These are phyloP conservation scores for Gautieria morchelliformis DNA, from an alignment of 768 basidiomycete genomes.

Conservation along the genomic window DNA sequence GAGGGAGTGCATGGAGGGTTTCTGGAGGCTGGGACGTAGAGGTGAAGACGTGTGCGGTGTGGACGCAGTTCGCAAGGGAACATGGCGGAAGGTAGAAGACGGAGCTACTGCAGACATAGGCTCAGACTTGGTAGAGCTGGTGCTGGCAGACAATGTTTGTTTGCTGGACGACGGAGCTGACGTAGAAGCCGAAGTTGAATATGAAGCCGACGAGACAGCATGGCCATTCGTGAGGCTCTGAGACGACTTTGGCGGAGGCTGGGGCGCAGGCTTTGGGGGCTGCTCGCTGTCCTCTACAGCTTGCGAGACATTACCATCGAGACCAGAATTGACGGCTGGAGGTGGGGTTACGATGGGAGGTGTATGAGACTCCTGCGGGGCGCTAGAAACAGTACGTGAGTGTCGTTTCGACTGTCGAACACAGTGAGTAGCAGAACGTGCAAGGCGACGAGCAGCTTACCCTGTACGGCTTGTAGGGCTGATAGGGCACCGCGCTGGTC, in stretches of 20 bases:
- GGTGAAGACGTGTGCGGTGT: conserved; percentile 17
- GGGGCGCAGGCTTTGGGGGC: conserved; percentile 7
- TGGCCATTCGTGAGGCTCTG: background rate
- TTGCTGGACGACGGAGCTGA: background rate
- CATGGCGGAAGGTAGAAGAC: conserved; percentile 43
- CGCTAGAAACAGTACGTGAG: conserved; percentile 27
- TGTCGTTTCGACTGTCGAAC: conserved; percentile 36
- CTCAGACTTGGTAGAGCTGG: background rate
- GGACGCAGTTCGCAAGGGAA: conserved; percentile 29
- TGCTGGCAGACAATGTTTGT: background rate
- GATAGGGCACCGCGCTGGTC: conserved; percentile 31
- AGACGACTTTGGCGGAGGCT: conserved; percentile 2
- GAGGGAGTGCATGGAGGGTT: conserved; percentile 15
- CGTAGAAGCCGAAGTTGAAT: background rate
- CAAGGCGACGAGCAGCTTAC: conserved; percentile 16
- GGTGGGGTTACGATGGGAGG: background rate
- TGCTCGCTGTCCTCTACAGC: background rate
- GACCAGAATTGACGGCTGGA: background rate
- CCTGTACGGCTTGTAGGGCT: conserved; percentile 43
- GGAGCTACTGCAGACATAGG: conserved; percentile 3
- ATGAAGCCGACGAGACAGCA: too few relatives aligned
- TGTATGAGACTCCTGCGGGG: conserved; percentile 16
- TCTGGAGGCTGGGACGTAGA: conserved; percentile 21
- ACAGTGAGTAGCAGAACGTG: background rate
- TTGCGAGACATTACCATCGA: background rate